These are phyloP conservation scores for Pelargonium cotyledonis DNA, from an alignment of 441 rosid genomes.

Conservation along the genomic window DNA sequence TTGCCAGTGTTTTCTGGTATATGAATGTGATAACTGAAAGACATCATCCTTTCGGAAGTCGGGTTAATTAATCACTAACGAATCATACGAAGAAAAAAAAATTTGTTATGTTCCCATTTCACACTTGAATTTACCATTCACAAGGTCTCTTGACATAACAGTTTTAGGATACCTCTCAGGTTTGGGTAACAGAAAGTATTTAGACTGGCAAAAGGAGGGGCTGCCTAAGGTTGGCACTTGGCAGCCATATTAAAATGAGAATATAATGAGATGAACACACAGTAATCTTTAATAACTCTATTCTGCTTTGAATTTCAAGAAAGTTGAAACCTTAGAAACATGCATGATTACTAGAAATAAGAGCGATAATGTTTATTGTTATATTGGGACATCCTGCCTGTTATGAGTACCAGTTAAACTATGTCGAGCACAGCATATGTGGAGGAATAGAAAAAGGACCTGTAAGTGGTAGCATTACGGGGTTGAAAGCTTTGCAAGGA, in stretches of 20 bases:
- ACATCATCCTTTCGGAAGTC: too few relatives aligned
- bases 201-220: neutral
- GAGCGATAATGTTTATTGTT: too few relatives aligned
- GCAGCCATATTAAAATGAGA: neutral
- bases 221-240: neutral
- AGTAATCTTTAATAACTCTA: neutral
- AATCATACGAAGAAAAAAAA: too few relatives aligned
- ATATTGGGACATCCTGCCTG: neutral
- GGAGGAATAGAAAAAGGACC: slow-evolving; percentile 13
- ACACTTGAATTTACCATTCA: too few relatives aligned
- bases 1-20: too few relatives aligned
- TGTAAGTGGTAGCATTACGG: slow-evolving; percentile 49
- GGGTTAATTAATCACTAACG: too few relatives aligned
- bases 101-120: too few relatives aligned
- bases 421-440: neutral
- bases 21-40: too few relatives aligned
- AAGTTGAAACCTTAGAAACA: neutral
- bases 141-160: too few relatives aligned
- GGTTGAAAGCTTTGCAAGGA: slow-evolving; percentile 46
- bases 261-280: too few relatives aligned
- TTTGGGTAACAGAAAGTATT: neutral
- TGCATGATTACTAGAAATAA: too few relatives aligned
- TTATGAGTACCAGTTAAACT: neutral
- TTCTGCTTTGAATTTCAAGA: neutral
- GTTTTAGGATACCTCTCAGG: too few relatives aligned